Evolutionary conservation across 2,329 filamentous ascomycete species (phyloP), one percentile per base, ranked within the genome.

Genomic region (Diaporthe sp.): DNA sequence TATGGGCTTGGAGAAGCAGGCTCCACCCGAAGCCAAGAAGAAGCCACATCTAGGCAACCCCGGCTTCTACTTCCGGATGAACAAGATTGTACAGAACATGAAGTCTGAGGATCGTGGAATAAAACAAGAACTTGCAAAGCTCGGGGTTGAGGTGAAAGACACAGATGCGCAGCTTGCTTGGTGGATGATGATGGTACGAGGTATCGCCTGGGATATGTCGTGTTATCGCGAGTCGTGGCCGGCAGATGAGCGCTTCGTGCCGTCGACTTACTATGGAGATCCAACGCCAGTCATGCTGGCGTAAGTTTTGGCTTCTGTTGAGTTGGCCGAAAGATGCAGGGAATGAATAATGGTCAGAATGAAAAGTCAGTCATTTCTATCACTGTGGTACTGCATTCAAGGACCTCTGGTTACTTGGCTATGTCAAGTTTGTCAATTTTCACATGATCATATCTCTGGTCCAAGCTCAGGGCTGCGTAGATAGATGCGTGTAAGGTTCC

Each of bases 161-260:
- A 25, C 50, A 17, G 50, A 28, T 5, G 50, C 50, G n/a, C 50
- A 54, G 50, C 50, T 54, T n/a, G 50, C 50, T 28, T 54, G 50
- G 50, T 54, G 50, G 50, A 54, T 54, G 50, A 54, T 54, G 50
- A 54, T 54, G 50, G 15, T 54, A 54, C n/a, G 50, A 15, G 50
- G 50, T 13, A 28, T 54, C 50, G 50, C 50, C n/a, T 54, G 50
- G 50, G 25, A 54, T 7, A 54, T 54, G 50, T 54, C 50, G 13
- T 54, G 50, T 25, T 54, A 54, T 28, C 50, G 50, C 3, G 50
- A 54, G 25, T 17, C 50, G 4, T 54, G 50, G 50, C 50, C 50
- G 4, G n/a, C 50, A 25, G 25, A 54, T 28, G 50, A 54, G n/a
- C 25, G 4, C 3, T 28, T 25, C 12, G 50, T 54, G 12, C 50